Evolutionary conservation across 495 filamentous ascomycete genomes (phyloP), one percentile per base, ranked within the genome.

Genomic region (Trichoderma parareesei): DNA sequence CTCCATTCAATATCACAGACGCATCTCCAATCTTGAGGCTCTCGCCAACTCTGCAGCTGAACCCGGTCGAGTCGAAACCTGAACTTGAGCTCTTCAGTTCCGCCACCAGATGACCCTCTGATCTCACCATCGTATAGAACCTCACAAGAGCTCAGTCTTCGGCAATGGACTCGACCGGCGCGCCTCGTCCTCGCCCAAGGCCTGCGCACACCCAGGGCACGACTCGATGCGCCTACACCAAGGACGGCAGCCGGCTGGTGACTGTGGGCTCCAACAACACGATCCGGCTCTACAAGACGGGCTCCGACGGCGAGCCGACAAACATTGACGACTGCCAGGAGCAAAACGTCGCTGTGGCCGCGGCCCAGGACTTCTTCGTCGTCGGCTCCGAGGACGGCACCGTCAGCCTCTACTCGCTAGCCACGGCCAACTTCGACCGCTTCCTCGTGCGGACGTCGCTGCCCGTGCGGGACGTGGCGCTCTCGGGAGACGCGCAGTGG

Each of bases 381-480:
- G 82, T 89, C 65, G 93, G 92, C 40, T 88, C 90, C 20, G 94
- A 98, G 74, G 92, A 98, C 80, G 95, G 94, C 66, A 92, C 89
- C 38, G 91, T 98, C 67, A 93, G 85, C 77, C 84, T 90, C 67
- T 98, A 94, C 77, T 88, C 89, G 16, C 80, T 95, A 63, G 77
- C 84, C 57, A 84, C 84, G n/a, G 92, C 91, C 65, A 74, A 82
- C 61, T 88, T 93, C 74, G 88, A 92, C 46, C 85, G 86, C 67
- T 86, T 94, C 62, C 83, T 98, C 44, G 83, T 92, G 2, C 89
- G 94, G 49, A 90, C 85, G 66, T 85, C 91, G 14, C 79, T 98
- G 9, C 89, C 94, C 8, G 84, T 96, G 14, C 82, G 94, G 71
- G 92, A 97, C 71, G 81, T 98, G 65, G 88, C 88, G 1, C 76